Evolutionary conservation across 148 eudicot species (phyloP), one percentile per base, ranked within the genome.

Genomic region (Cornus controversa): DNA sequence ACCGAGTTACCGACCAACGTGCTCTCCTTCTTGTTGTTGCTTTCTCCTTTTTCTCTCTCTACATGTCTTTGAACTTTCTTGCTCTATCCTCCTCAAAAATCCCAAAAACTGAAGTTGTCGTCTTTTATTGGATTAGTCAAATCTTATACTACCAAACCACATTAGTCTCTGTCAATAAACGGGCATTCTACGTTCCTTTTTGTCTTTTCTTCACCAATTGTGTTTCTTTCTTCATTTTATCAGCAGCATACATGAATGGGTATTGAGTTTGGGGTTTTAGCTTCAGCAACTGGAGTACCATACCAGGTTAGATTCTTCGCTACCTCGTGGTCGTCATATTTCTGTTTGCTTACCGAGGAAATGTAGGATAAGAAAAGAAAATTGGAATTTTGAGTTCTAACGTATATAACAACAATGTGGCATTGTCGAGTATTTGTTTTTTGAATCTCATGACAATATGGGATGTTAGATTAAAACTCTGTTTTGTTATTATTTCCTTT

Each of bases 21-120:
- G 86, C 82, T 71, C 47, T 37, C 86, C 82, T 82, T 60, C 62
- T 45, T 34, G 23, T 36, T 54, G 29, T 47, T 58, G 29, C 70
- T 69, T 25, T 36, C 71, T 58, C 47, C 71, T 57, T 42, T 72
- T 62, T 72, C 75, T 54, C 42, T 10, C 57, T 18, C 8, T 14
- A 31, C 37, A 54, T 10, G 10, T 73, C 20, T 73, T 23, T 36
- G 50, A 31, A 28, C 34, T 13, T 11, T 5, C 28, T 73, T 45
- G 27, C 47, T 63, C 42, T 74, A 24, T 65, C 27, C 54, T 27
- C 60, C 42, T 45, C 78, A 66, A 66, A 75, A 3, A 45, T 75
- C 11, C 63, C 63, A 5, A n/a, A 54, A 54, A 54, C 4, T 14
- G 1, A 54, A 27, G 13, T 28, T 75, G 70, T 66, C 63, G 18